Percentiles rank a stretch among this genome's conserved stretches.
Conservation (phyloP, 2,329 filamentous ascomycete species). For the Claviceps humidiphila region DNA sequence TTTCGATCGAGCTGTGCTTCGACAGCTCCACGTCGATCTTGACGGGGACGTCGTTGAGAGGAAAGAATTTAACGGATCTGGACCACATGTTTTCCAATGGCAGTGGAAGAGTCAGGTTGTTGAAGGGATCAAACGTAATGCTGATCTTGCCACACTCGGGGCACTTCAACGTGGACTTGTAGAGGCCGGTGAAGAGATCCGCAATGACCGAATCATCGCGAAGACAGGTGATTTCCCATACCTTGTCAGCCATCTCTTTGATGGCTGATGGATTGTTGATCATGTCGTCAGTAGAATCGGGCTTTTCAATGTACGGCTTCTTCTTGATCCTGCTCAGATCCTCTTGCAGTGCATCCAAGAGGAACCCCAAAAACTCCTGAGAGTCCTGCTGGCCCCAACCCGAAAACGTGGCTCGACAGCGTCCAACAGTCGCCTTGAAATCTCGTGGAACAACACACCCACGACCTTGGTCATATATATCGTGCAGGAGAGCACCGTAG, state of each 20-base stretch:
- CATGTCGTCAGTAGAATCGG: conserved; percentile 94
- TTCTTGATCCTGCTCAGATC: conserved; percentile 87
- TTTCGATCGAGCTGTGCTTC: conserved; percentile 56
- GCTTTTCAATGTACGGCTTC: conserved; percentile 96
- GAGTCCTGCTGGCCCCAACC: conserved; percentile 96
- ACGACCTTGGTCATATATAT: conserved; percentile 61
- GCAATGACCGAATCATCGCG: conserved; percentile 92
- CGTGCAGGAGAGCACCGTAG: conserved; percentile 62
- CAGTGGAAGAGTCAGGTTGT: conserved; percentile 80
- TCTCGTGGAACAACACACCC: conserved; percentile 63
- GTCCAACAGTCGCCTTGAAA: conserved; percentile 74
- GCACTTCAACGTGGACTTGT: conserved; percentile 93
- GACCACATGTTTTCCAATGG: conserved; percentile 76
- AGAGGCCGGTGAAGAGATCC: conserved; percentile 93
- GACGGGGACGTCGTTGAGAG: conserved; percentile 57
- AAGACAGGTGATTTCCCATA: conserved; percentile 82
- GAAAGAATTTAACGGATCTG: conserved; percentile 63
- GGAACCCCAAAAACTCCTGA: conserved; percentile 89
- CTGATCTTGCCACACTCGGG: conserved; percentile 87
- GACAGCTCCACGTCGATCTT: conserved; percentile 67
- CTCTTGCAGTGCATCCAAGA: conserved; percentile 89
- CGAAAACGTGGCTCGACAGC: conserved; percentile 73
- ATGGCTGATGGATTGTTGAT: conserved; percentile 71
- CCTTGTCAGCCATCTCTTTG: conserved; percentile 70
- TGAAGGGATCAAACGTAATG: conserved; percentile 98